Evolutionary conservation across 2,329 filamentous ascomycete species (phyloP), one percentile per base, ranked within the genome.

Genomic region (Plenodomus tracheiphilus): DNA sequence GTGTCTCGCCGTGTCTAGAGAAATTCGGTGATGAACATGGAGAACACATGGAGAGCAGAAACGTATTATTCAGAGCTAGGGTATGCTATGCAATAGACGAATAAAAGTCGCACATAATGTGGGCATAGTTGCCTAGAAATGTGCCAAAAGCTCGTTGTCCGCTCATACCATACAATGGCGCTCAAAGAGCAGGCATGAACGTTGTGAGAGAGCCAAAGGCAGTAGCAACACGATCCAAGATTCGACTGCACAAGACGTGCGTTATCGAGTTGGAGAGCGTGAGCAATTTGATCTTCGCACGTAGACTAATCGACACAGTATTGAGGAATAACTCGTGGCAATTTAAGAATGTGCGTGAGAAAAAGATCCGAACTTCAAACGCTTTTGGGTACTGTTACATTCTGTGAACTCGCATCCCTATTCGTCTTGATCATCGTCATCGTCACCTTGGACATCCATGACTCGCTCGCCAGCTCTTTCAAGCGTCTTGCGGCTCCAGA

Each of bases 261-360:
- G 52, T 51, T 48, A 52, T 56, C 59, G 59, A 59, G 34, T 58
- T 59, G 62, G 61, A 56, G 44, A 39, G 54, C 60, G 51, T 53
- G 58, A 52, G 68, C 66, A 59, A 60, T 63, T 81, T 63, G 59
- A 82, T 96, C 81, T 96, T 80, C 89, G 91, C 91, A 95, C 88
- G 86, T 89, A 69, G 91, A 96, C 91, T 94, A 86, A 92, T 94
- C 86, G 87, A 85, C 89, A 91, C 84, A 84, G 85, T 86, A 93
- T 83, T 83, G 88, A 81, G 54, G 54, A 66, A 59, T 59, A 64
- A 65, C 77, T 85, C 82, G 83, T 91, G 90, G 83, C 89, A 96
- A 94, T 91, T 96, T 88, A 96, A 96, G 87, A 88, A 89, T 87
- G 88, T 93, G 91, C 91, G 88, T 72, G 18, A 18, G n/a, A n/a